Base-by-base conservation (phyloP, 1,284 basidiomycete species). In the Pyrrhoderma lamaoense region DNA sequence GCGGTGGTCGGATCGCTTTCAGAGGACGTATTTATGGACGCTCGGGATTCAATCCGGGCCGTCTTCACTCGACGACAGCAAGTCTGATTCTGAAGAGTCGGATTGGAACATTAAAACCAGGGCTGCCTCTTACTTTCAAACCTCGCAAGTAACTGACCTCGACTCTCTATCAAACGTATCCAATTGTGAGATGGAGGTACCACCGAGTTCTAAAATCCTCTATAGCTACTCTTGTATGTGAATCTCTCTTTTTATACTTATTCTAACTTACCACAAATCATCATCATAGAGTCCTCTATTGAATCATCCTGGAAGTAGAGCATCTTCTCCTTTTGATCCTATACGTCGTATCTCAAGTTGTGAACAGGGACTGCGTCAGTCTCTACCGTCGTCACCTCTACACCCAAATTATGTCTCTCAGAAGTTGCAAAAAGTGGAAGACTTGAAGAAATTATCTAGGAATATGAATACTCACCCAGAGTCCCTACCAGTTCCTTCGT, bases 1-100 rank as follows among this genome's bases (percentile, higher is more conserved):
- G n/a, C 3, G 27, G 45, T 53, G 51, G 45, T 46, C 51, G 16
- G 31, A 27, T 14, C 42, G 39, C 19, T 37, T 37, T 31, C 36
- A 42, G 40, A 31, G 52, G 14, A 54, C 52, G 35, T 54, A 54
- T 54, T 54, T 54, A 54, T 54, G 52, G 52, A 38, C 47, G 3
- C 14, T 45, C 18, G 39, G 27, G 35, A 36, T 49, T 31, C 40
- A 49, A 36, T 3, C 47, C 25, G 46, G 42, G 16, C 40, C 52
- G 25, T 36, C 31, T 14, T n/a, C 40, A 16, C 42, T 36, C 39
- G 52, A 38, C 48, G 18, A 47, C 39, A 35, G 21, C 18, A 44
- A 34, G 8, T 0, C 21, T n/a, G 16, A 8, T 4, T 11, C 16
- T 38, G 23, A 23, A 23, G 21, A 38, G 23, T 47, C 9, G 36